Percentiles rank a stretch among this genome's conserved stretches.
phyloP scores from a whole-genome alignment of 31 red algal genomes.

The Porphyra umbilicalis region DNA sequence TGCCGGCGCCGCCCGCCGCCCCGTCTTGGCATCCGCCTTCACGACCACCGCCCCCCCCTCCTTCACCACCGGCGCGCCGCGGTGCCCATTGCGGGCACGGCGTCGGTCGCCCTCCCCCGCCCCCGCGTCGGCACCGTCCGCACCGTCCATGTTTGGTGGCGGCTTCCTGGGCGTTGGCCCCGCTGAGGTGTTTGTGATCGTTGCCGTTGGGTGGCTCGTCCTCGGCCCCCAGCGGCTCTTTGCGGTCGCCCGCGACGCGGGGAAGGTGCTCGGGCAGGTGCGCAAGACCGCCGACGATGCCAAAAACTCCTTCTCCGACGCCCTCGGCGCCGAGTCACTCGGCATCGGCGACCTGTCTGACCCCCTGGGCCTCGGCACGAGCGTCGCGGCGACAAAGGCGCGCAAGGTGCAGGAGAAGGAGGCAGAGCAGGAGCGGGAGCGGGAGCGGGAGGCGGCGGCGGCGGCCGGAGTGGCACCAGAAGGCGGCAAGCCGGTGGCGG shows the following conservation, averaged over 20 bases:
- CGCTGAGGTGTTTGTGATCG: slow-evolving; percentile 64
- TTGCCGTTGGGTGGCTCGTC: slow-evolving; percentile 73
- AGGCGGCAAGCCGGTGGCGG: not conserved
- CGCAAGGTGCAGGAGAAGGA: slow-evolving; percentile 1
- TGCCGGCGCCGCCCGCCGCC: not conserved
- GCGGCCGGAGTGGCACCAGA: not conserved
- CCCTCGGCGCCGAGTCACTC: slow-evolving; percentile 41
- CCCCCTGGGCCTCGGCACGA: slow-evolving; percentile 1
- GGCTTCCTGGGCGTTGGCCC: slow-evolving; percentile 82
- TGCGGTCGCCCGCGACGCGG: slow-evolving; percentile 49
- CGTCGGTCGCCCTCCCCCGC: not conserved
- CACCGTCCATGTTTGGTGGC: slow-evolving; percentile 23
- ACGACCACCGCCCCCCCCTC: not conserved
- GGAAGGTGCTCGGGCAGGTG: slow-evolving; percentile 61
- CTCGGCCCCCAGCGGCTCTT: slow-evolving; percentile 69
- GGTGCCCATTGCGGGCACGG: not conserved
- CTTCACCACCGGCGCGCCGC: not conserved
- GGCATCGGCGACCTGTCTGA: not conserved
- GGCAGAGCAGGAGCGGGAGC: not conserved
- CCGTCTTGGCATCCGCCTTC: not conserved
- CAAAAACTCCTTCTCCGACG: slow-evolving; percentile 44
- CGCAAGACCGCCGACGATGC: slow-evolving; percentile 61
- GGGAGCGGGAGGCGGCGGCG: not conserved
- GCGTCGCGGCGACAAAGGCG: not conserved
- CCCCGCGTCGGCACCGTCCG: not conserved